Percentiles rank a stretch among this genome's conserved stretches.
These are phyloP conservation scores for Chytriomyces confervae DNA, from an alignment of 192 early-diverging fungal genomes.

Conservation along the genomic window DNA sequence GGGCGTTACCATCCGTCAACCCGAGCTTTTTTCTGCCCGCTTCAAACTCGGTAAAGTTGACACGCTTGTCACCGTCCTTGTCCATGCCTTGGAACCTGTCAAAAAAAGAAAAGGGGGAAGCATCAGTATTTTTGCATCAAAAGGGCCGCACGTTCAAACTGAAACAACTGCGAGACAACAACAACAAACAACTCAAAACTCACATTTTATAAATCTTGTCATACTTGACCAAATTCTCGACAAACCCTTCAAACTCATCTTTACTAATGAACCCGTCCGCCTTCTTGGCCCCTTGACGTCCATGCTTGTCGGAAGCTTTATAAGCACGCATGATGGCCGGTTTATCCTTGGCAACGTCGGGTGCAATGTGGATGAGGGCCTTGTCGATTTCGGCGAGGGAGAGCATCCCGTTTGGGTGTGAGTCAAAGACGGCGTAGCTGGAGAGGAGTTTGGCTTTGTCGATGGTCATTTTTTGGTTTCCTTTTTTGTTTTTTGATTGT, in stretches of 20 bases:
- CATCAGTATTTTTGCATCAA: no score
- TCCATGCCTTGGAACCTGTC: slow-evolving; percentile 38
- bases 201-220: slow-evolving; percentile 36
- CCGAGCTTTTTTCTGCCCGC: slow-evolving; percentile 29
- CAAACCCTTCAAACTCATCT: slow-evolving; percentile 38
- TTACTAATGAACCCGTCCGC: slow-evolving; percentile 41
- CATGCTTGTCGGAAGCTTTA: slow-evolving; percentile 39
- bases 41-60: slow-evolving; percentile 40
- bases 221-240: slow-evolving; percentile 28
- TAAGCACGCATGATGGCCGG: slow-evolving; percentile 47
- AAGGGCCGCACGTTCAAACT: no score
- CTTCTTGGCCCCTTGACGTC: background rate
- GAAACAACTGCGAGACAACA: no score
- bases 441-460: background rate
- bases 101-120: no score
- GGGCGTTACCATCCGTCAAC: background rate
- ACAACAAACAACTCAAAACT: background rate
- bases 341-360: slow-evolving; percentile 40
- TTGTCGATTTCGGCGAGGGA: slow-evolving; percentile 47
- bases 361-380: slow-evolving; percentile 22
- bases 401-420: slow-evolving; percentile 45
- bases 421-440: slow-evolving; percentile 35
- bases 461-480: background rate
- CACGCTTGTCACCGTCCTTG: slow-evolving; percentile 37
- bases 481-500: no score